Conservation (phyloP, 2,329 filamentous ascomycete genomes). For the Fusarium ramigenum region DNA sequence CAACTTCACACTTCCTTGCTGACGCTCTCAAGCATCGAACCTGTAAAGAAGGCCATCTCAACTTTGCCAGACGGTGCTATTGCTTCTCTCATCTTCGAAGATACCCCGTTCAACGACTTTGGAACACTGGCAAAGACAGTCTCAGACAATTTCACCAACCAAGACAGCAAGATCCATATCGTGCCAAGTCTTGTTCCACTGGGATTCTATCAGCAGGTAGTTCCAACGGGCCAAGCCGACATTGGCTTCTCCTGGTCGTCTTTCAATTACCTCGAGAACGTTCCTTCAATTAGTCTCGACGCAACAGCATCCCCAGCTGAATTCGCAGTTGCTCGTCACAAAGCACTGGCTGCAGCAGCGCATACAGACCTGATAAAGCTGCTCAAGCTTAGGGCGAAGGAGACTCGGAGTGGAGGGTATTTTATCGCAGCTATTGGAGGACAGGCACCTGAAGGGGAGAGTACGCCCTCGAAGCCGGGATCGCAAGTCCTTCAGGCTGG, state of each 20-base stretch:
- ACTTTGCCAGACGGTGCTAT: neutral
- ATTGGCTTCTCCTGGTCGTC: slow-evolving; percentile 9
- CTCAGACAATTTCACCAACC: neutral
- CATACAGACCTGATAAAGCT: slow-evolving; percentile 4
- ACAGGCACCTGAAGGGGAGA: neutral
- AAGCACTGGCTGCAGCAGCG: neutral
- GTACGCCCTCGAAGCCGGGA: neutral
- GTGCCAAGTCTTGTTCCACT: neutral
- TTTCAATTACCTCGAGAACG: slow-evolving; percentile 1
- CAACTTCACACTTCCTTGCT: accelerated
- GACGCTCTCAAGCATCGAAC: neutral
- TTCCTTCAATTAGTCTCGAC: neutral
- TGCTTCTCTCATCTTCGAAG: neutral
- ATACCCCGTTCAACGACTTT: slow-evolving; percentile 9
- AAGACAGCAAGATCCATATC: neutral
- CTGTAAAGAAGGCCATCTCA: neutral
- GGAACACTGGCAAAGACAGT: slow-evolving; percentile 12
- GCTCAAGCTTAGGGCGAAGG: neutral
- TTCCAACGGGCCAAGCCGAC: neutral
- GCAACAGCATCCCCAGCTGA: slow-evolving; percentile 5
- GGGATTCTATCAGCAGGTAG: slow-evolving; percentile 5
- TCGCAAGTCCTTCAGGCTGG: neutral
- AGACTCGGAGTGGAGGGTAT: neutral
- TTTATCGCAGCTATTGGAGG: slow-evolving; percentile 1
- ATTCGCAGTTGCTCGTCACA: slow-evolving; percentile 4